Evolutionary conservation across 305 asterid genomes (phyloP).

Genomic region (Striga hermonthica): DNA sequence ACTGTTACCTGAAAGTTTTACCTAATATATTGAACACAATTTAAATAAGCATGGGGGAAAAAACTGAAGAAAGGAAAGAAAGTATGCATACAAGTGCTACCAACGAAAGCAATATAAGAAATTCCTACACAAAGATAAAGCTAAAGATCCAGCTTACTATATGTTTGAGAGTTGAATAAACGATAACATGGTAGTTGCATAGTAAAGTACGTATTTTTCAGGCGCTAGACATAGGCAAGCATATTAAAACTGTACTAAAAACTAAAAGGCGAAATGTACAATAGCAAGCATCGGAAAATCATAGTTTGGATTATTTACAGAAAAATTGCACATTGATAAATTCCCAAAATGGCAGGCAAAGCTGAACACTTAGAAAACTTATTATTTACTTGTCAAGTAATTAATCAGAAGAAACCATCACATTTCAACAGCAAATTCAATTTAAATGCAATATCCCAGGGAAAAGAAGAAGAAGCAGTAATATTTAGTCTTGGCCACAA

Average conservation of each 20-base stretch:
- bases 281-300: neutral
- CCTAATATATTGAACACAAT: neutral
- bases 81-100: neutral
- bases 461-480: neutral
- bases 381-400: neutral
- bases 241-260: neutral
- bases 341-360: neutral
- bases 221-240: neutral
- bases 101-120: constrained; percentile 16
- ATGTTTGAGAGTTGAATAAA: neutral
- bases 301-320: neutral
- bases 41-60: neutral
- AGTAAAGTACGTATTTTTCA: constrained; percentile 4
- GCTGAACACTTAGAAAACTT: neutral
- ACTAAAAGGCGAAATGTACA: neutral
- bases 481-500: neutral
- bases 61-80: too few species aligned
- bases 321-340: neutral
- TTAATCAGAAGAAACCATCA: neutral
- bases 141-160: neutral
- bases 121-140: neutral
- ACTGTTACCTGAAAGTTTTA: too few species aligned
- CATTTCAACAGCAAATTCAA: neutral
- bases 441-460: neutral
- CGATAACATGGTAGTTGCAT: neutral